These are phyloP conservation scores for Zalaria obscura DNA, from an alignment of 2,329 filamentous ascomycete genomes.

Conservation along the genomic window DNA sequence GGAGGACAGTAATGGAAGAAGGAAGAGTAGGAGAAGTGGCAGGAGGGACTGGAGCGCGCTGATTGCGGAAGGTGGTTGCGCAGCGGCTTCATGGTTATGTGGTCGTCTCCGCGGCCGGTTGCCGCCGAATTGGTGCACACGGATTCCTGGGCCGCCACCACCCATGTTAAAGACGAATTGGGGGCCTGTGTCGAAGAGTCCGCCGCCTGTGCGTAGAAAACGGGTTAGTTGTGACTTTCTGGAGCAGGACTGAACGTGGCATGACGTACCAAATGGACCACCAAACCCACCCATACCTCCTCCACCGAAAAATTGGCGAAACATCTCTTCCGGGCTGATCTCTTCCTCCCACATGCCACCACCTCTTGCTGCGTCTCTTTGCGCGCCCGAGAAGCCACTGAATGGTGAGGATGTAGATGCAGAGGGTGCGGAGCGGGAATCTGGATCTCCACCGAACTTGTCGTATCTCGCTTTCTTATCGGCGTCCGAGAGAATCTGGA, in stretches of 20 bases:
- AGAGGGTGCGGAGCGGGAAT: constrained; percentile 51
- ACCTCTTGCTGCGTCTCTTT: constrained; percentile 17
- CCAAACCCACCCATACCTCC: constrained; percentile 51
- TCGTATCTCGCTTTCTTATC: constrained; percentile 88
- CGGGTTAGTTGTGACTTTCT: constrained; percentile 2
- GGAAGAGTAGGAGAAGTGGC: constrained; percentile 66
- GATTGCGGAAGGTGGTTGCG: constrained; percentile 36
- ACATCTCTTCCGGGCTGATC: constrained; percentile 92
- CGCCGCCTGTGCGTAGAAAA: constrained; percentile 24
- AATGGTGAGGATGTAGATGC: constrained; percentile 50
- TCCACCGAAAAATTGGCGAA: constrained; percentile 89
- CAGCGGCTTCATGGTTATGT: constrained; percentile 39
- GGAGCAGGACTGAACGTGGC: neutral
- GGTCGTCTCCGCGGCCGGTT: constrained; percentile 62
- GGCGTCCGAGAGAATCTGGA: constrained; percentile 81
- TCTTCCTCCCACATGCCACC: constrained; percentile 70
- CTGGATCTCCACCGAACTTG: constrained; percentile 80
- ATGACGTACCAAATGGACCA: constrained; percentile 18
- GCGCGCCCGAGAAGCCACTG: constrained; percentile 43
- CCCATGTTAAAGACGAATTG: constrained; percentile 94
- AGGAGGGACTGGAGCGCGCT: constrained; percentile 38
- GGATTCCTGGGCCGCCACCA: constrained; percentile 67
- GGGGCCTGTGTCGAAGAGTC: constrained; percentile 60
- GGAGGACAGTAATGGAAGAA: constrained; percentile 70
- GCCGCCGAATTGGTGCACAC: constrained; percentile 92